Evolutionary conservation across 768 basidiomycete genomes (phyloP).

Genomic region (Kwoniella bestiolae): DNA sequence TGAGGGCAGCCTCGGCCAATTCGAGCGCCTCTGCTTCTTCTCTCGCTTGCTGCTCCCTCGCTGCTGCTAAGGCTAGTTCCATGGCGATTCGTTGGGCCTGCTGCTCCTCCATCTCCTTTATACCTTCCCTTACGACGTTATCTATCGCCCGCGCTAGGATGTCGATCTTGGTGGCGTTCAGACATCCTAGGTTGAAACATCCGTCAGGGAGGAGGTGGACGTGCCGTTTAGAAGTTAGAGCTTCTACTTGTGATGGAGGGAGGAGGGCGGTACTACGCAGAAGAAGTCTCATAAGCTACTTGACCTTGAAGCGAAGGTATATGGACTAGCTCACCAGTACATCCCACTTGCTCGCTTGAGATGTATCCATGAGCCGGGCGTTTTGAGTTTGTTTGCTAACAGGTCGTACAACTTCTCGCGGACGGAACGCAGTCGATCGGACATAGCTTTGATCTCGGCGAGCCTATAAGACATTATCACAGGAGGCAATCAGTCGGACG

Average conservation of each 20-base stretch:
- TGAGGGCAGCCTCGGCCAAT: constrained; percentile 20
- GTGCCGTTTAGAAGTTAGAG: constrained; percentile 44
- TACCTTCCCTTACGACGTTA: constrained; percentile 43
- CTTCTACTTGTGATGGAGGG: constrained; percentile 36
- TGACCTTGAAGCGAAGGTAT: not conserved
- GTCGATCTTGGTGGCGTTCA: constrained; percentile 54
- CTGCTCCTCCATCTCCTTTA: constrained; percentile 42
- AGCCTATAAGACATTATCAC: constrained; percentile 61
- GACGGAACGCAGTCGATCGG: constrained; percentile 91
- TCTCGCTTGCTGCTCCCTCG: constrained; percentile 38
- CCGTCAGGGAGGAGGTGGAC: constrained; percentile 54
- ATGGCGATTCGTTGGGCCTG: constrained; percentile 38
- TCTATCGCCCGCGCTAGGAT: constrained; percentile 48
- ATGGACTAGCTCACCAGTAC: constrained; percentile 73
- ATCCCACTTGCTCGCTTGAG: constrained; percentile 96
- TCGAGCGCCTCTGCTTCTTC: constrained; percentile 45
- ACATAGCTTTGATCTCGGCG: constrained; percentile 91
- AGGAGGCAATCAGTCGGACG: no score
- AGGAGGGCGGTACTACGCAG: constrained; percentile 43
- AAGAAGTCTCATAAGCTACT: constrained; percentile 7
- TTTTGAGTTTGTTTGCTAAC: constrained; percentile 76
- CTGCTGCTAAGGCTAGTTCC: constrained; percentile 44
- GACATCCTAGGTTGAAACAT: constrained; percentile 53
- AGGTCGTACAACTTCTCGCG: constrained; percentile 78
- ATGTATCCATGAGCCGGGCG: constrained; percentile 93